Percentiles rank a stretch among this genome's conserved stretches.
Evolutionary conservation across 2,329 filamentous ascomycete species (phyloP).

Genomic region (Biscogniauxia marginata): DNA sequence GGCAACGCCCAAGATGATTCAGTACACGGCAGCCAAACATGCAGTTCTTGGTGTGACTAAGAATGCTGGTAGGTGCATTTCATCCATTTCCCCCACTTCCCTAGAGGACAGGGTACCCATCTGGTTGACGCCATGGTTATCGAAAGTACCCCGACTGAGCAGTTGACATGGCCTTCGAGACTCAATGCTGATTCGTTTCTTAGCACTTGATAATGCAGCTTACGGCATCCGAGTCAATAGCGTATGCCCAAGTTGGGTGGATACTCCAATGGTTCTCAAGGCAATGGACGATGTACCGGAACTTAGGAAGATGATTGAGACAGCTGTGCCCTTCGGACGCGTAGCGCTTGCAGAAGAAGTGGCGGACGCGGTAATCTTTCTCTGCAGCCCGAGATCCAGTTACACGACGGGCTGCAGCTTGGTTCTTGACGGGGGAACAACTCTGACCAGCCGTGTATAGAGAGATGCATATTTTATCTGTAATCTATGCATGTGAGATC

Average conservation of each 20-base stretch:
- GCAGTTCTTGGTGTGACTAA: slow-evolving; percentile 7
- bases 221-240: slow-evolving; percentile 33
- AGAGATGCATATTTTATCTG: no score
- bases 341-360: slow-evolving; percentile 31
- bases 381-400: slow-evolving; percentile 29
- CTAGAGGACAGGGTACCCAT: no score
- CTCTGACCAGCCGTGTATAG: no score
- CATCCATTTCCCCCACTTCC: not conserved
- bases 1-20: not conserved
- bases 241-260: slow-evolving; percentile 32
- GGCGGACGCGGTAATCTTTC: slow-evolving; percentile 29
- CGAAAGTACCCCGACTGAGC: no score
- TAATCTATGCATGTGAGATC: no score
- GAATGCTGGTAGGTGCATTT: slow-evolving; percentile 7
- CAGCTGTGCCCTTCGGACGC: slow-evolving; percentile 22
- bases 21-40: slow-evolving; percentile 16
- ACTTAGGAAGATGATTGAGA: slow-evolving; percentile 13
- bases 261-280: slow-evolving; percentile 30
- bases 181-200: not conserved
- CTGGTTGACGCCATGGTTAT: no score
- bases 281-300: slow-evolving; percentile 13
- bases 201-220: slow-evolving; percentile 28
- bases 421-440: slow-evolving; percentile 18
- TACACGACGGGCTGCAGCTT: slow-evolving; percentile 28
- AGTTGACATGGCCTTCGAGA: no score